Conservation (phyloP, 305 asterid genomes). For the Solanum hybrid region DNA sequence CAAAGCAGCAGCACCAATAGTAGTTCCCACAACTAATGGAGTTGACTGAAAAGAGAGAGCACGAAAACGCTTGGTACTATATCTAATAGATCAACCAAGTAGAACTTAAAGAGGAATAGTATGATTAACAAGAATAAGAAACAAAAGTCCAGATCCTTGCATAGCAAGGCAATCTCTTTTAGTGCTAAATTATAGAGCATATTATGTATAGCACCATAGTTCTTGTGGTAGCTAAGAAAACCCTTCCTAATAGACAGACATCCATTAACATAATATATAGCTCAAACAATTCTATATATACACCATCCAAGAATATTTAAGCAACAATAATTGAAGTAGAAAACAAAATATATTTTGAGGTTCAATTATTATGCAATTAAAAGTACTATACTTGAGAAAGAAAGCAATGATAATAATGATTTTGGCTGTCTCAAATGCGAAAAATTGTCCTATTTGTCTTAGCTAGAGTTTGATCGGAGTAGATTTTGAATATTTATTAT, state of each 20-base stretch:
- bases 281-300: neutral
- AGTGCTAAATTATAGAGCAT: neutral
- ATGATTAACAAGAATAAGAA: neutral
- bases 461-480: neutral
- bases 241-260: neutral
- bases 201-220: neutral
- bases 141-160: neutral
- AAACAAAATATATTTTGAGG: neutral
- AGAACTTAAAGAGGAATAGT: neutral
- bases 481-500: neutral
- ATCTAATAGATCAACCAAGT: neutral
- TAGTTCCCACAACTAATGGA: constrained; percentile 30
- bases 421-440: neutral
- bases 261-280: neutral
- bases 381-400: neutral
- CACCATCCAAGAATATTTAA: neutral
- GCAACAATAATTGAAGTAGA: neutral
- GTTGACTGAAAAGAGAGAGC: constrained; percentile 25
- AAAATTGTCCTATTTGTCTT: too few species aligned
- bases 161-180: neutral
- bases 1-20: constrained; percentile 56
- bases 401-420: neutral
- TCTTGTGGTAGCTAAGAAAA: neutral
- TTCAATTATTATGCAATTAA: neutral
- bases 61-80: neutral